Conservation (phyloP, 2,329 filamentous ascomycete genomes). For the Rutstroemia sp. region DNA sequence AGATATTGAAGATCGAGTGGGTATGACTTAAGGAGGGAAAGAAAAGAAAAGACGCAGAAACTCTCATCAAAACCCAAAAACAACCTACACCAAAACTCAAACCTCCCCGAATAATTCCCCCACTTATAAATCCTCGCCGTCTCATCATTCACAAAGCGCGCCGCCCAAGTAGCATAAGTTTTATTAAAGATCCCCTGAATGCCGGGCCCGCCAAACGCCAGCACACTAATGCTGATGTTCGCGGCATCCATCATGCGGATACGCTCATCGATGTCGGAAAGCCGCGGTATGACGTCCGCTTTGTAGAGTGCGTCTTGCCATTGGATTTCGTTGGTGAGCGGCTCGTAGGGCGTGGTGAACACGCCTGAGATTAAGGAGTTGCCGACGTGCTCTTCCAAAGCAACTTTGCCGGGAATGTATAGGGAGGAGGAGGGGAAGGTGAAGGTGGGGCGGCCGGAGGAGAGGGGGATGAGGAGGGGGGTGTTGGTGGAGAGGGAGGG, state of each 20-base stretch:
- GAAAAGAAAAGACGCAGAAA: too few relatives aligned
- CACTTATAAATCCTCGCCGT: slow-evolving; percentile 12
- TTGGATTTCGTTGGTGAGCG: not conserved
- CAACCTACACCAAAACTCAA: slow-evolving; percentile 18
- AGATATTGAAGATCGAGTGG: too few relatives aligned
- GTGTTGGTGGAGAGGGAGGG: slow-evolving; percentile 52
- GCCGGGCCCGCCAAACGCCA: slow-evolving; percentile 12
- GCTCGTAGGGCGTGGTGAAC: not conserved
- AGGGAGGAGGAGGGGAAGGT: not conserved
- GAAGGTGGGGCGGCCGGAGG: slow-evolving; percentile 1
- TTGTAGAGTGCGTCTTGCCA: not conserved
- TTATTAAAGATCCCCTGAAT: slow-evolving; percentile 20
- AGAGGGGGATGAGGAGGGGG: slow-evolving; percentile 18
- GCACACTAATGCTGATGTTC: slow-evolving; percentile 12
- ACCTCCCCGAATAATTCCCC: slow-evolving; percentile 14
- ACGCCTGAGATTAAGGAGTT: not conserved
- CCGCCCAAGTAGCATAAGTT: slow-evolving; percentile 10
- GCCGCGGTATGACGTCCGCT: not conserved
- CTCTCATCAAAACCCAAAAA: not conserved
- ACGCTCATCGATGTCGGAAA: slow-evolving; percentile 7
- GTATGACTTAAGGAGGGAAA: too few relatives aligned
- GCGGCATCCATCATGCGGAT: slow-evolving; percentile 15
- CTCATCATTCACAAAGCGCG: slow-evolving; percentile 16
- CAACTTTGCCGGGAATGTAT: not conserved
- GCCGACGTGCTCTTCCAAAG: slow-evolving; percentile 1